These are phyloP conservation scores for Arthroderma sp. DNA, from an alignment of 2,329 filamentous ascomycete genomes.

Conservation along the genomic window DNA sequence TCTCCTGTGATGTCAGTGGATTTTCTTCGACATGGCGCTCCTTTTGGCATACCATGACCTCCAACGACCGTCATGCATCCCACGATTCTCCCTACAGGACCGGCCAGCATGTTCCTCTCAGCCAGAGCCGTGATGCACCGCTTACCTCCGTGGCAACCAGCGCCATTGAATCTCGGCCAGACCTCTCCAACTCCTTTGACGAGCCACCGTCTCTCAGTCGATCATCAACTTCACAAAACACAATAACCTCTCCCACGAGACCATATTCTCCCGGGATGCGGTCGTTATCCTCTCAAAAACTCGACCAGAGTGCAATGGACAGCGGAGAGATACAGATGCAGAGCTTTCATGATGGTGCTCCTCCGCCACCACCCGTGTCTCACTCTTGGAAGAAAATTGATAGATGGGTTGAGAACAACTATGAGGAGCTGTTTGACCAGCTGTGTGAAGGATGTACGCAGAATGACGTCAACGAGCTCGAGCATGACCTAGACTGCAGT, in stretches of 20 bases:
- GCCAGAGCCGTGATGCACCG: slow-evolving; percentile 66
- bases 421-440: slow-evolving; percentile 87
- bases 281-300: slow-evolving; percentile 57
- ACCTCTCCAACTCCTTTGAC: slow-evolving; percentile 66
- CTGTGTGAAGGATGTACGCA: slow-evolving; percentile 80
- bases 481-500: slow-evolving; percentile 89
- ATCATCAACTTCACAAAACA: slow-evolving; percentile 43
- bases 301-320: slow-evolving; percentile 48
- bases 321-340: slow-evolving; percentile 91
- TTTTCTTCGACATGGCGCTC: slow-evolving; percentile 65
- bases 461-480: slow-evolving; percentile 93
- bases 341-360: slow-evolving; percentile 80
- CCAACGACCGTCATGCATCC: slow-evolving; percentile 70
- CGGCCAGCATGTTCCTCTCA: slow-evolving; percentile 77
- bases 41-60: slow-evolving; percentile 89
- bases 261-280: slow-evolving; percentile 87
- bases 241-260: slow-evolving; percentile 47
- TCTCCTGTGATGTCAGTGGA: slow-evolving; percentile 32
- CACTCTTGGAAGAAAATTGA: slow-evolving; percentile 96
- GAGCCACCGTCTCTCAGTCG: slow-evolving; percentile 48
- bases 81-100: slow-evolving; percentile 89
- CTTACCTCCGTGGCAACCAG: slow-evolving; percentile 77
- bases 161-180: slow-evolving; percentile 74
- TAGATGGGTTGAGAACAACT: slow-evolving; percentile 85
- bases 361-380: slow-evolving; percentile 71